Base-by-base conservation (phyloP, 1,284 basidiomycete species). In the Somion occarium region DNA sequence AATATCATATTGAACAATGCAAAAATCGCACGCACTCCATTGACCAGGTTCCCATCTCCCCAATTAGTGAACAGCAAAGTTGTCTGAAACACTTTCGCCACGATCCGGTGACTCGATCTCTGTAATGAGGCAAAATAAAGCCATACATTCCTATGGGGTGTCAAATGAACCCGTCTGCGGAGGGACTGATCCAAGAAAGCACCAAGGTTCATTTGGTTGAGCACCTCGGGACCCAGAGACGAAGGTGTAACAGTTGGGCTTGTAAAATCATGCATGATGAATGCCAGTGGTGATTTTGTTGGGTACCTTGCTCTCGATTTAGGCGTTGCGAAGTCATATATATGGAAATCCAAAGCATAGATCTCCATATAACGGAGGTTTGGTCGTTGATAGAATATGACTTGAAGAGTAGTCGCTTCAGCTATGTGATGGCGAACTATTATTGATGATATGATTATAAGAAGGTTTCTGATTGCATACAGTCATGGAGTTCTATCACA, bases 361-460 rank as follows among this genome's bases (percentile, higher is more conserved):
- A 58, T 45, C 41, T 58, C 49, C 48, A 58, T 38, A 3, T 38
- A 42, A 18, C 48, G 50, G 19, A 58, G 54, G 38, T 54, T 44
- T n/a, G 56, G 56, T 13, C 48, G 37, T 13, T 44, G 39, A 30
- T 56, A 58, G 26, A 27, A 22, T 13, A 58, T 38, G 5, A 58
- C 22, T 15, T 15, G 30, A 7, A 34, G 30, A 7, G n/a, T n/a
- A n/a, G n/a, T n/a, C n/a, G n/a, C n/a, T n/a, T n/a, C n/a, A n/a
- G n/a, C n/a, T n/a, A n/a, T n/a, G n/a, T n/a, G n/a, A n/a, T n/a
- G n/a, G n/a, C n/a, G n/a, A n/a, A n/a, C n/a, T n/a, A n/a, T n/a
- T n/a, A n/a, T n/a, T n/a, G n/a, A n/a, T n/a, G n/a, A n/a, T n/a
- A n/a, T n/a, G n/a, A n/a, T n/a, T n/a, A n/a, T n/a, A n/a, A n/a